phyloP scores from a whole-genome alignment of 23 red algal genomes.

The Gracilaria gracilis region DNA sequence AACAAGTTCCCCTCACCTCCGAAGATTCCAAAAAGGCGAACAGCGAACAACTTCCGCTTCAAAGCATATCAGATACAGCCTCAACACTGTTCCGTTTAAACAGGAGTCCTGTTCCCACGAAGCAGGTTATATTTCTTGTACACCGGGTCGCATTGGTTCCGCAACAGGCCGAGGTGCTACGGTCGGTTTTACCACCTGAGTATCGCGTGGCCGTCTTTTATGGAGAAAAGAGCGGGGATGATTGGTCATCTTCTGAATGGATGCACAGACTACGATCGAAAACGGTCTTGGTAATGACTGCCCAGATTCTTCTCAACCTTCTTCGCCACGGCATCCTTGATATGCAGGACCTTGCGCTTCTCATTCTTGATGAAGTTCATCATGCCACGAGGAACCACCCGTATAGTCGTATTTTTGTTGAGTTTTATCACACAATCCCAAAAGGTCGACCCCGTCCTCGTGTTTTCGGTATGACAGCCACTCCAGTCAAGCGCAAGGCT shows the following conservation, averaged over 20 bases:
- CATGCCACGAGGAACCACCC: slow-evolving; percentile 69
- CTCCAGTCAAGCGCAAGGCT: slow-evolving; percentile 61
- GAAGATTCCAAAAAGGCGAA: not conserved
- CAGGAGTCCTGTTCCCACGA: not conserved
- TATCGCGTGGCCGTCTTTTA: slow-evolving; percentile 45
- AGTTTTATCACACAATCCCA: slow-evolving; percentile 65
- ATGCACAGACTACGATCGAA: slow-evolving; percentile 28
- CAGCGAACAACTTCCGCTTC: not conserved
- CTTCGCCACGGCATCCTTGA: slow-evolving; percentile 62
- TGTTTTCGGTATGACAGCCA: slow-evolving; percentile 74
- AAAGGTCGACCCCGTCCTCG: slow-evolving; percentile 40
- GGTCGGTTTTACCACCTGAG: slow-evolving; percentile 36
- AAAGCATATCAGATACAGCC: not conserved
- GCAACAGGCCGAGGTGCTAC: slow-evolving; percentile 47
- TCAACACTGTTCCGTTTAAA: not conserved
- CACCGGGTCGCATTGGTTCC: slow-evolving; percentile 64
- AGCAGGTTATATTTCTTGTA: slow-evolving; percentile 63
- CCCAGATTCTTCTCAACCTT: slow-evolving; percentile 66
- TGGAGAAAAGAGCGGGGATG: slow-evolving; percentile 53
- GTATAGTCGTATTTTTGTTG: slow-evolving; percentile 53
- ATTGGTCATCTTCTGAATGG: slow-evolving; percentile 56
- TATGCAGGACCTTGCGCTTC: slow-evolving; percentile 45
- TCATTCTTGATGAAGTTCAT: slow-evolving; percentile 77
- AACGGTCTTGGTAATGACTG: slow-evolving; percentile 70
- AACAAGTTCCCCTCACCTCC: too few species aligned